Evolutionary conservation across 2,329 filamentous ascomycete species (phyloP), one percentile per base, ranked within the genome.

Genomic region (Macrophomina tecta): DNA sequence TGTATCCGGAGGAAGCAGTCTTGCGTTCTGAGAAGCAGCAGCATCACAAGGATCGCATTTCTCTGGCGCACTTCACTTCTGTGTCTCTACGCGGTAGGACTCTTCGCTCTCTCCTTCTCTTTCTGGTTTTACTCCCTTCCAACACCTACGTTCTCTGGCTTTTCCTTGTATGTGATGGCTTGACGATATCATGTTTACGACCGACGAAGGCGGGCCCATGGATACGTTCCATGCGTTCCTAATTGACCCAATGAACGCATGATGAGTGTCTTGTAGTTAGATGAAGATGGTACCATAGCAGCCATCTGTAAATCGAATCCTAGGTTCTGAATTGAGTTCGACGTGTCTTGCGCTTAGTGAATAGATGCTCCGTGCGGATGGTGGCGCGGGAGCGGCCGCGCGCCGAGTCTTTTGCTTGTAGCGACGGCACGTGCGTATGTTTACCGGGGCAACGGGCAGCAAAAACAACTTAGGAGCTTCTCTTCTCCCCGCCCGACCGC

Each of bases 181-280:
- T 53, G 49, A 64, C 36, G 61, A 64, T 64, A 34, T n/a, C 61
- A 64, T 53, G 61, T 53, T 53, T 53, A 64, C 61, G 61, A 64
- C 49, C 48, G 42, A 64, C 16, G 61, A 64, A 64, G 23, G 61
- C 48, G 48, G 36, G 61, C 49, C 61, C 49, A 45, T 23, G 34
- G 61, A 52, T 53, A 40, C 42, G 30, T 62, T 16, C 38, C 30
- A 49, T 62, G 58, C 58, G 58, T 62, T 62, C 45, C 30, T 51
- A 62, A 62, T 62, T n/a, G 58, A 49, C 42, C 45, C 16, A 32
- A 62, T 30, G 58, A 62, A 62, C 45, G 58, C 58, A 11, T 62
- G 42, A 62, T 62, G 42, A 62, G n/a, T 49, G 32, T 62, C 16
- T 49, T 62, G 58, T 62, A 62, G 58, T 62, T 38, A 62, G 45